Conservation (phyloP, 2,329 filamentous ascomycete genomes). For the Alternaria panax region DNA sequence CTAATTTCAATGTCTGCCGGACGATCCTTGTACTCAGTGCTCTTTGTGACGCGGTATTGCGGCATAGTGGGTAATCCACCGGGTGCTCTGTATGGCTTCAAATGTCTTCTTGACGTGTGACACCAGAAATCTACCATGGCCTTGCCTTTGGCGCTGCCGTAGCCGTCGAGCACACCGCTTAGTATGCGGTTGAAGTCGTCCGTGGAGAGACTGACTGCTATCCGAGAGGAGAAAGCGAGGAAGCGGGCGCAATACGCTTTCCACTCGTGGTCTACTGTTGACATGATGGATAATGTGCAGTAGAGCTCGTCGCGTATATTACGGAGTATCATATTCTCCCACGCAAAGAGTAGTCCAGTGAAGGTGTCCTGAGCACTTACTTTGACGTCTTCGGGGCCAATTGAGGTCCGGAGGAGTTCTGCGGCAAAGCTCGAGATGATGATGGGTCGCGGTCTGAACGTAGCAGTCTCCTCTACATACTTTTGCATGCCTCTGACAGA, state of each 20-base stretch:
- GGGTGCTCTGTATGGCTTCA: constrained; percentile 38
- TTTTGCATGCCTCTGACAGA: constrained; percentile 50
- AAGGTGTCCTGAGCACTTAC: constrained; percentile 35
- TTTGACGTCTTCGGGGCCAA: constrained; percentile 15
- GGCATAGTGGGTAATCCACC: constrained; percentile 46
- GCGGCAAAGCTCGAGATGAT: constrained; percentile 44
- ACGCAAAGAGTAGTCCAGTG: constrained; percentile 39
- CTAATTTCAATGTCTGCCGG: constrained; percentile 41
- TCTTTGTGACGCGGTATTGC: constrained; percentile 31
- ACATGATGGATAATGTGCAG: constrained; percentile 43
- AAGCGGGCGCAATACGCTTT: constrained; percentile 42
- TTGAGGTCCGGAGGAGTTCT: constrained; percentile 37
- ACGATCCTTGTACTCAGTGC: constrained; percentile 31
- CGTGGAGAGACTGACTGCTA: constrained; percentile 37
- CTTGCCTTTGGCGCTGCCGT: constrained; percentile 58
- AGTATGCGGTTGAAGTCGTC: constrained; percentile 62
- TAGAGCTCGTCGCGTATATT: constrained; percentile 39
- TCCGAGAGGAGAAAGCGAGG: constrained; percentile 35
- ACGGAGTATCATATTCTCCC: constrained; percentile 36
- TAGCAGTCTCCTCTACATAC: constrained; percentile 33
- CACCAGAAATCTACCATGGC: constrained; percentile 59
- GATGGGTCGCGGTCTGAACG: constrained; percentile 35
- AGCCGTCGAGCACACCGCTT: constrained; percentile 60
- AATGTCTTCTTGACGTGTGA: constrained; percentile 28
- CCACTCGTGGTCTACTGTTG: constrained; percentile 36